A percentile compares a stretch with the other conserved stretches of the same genome.
Conservation (phyloP, 768 basidiomycete species). For the Tulasnella sp. region DNA sequence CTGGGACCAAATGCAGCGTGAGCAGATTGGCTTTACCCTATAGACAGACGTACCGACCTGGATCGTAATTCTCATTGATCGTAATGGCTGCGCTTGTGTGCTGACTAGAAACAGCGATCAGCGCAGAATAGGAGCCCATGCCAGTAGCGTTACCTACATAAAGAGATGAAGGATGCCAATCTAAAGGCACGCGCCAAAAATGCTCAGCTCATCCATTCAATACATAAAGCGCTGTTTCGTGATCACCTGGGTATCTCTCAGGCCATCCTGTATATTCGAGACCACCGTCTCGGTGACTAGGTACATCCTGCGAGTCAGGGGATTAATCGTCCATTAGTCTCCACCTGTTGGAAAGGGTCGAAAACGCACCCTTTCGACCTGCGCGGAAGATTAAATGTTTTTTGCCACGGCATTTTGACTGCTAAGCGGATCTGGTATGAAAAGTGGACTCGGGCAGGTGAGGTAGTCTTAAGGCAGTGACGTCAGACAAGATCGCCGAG, state of each 20-base stretch:
- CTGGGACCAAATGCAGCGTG: conserved; percentile 8
- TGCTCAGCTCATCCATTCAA: neutral
- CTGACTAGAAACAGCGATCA: conserved; percentile 43
- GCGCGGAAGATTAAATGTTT: conserved; percentile 63
- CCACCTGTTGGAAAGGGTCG: neutral
- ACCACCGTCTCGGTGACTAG: conserved; percentile 77
- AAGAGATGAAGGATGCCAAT: conserved; percentile 86
- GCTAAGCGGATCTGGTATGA: neutral
- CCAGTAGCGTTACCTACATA: conserved; percentile 52
- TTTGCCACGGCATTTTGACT: conserved; percentile 79
- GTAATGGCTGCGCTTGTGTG: conserved; percentile 78
- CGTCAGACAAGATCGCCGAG: neutral
- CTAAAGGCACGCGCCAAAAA: conserved; percentile 39
- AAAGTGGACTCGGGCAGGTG: too few relatives aligned
- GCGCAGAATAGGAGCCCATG: neutral
- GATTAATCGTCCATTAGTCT: neutral
- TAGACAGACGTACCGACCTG: conserved; percentile 47
- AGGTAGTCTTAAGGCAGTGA: neutral
- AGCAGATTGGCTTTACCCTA: neutral
- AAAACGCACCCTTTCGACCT: conserved; percentile 48
- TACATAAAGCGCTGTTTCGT: neutral
- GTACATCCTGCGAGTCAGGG: conserved; percentile 52
- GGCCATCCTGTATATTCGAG: conserved; percentile 60
- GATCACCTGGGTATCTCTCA: conserved; percentile 61
- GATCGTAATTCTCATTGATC: conserved; percentile 87